These are phyloP conservation scores for Chondrostereum purpureum DNA, from an alignment of 1,284 basidiomycete genomes.

Conservation along the genomic window DNA sequence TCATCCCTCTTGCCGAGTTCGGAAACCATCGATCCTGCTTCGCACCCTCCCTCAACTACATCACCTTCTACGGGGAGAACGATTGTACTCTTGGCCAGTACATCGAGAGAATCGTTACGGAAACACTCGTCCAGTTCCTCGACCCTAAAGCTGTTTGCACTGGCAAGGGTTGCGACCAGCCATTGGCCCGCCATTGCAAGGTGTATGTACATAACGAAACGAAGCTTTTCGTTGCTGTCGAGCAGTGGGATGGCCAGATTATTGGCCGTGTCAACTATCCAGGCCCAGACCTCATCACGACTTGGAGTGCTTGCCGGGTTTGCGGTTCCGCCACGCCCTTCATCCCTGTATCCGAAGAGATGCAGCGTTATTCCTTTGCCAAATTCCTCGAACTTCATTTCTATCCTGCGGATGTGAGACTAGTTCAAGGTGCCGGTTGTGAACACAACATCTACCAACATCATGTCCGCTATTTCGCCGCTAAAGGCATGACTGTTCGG, in stretches of 20 bases:
- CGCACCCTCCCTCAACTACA: conserved; percentile 62
- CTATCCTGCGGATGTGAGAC: conserved; percentile 79
- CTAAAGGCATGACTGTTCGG: conserved; percentile 78
- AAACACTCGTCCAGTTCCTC: conserved; percentile 61
- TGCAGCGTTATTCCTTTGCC: conserved; percentile 89
- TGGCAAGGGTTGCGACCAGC: conserved; percentile 79
- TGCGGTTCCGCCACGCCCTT: conserved; percentile 83
- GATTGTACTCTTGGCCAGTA: conserved; percentile 92
- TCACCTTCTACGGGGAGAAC: conserved; percentile 89
- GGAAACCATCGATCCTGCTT: conserved; percentile 63
- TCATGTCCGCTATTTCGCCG: conserved; percentile 90
- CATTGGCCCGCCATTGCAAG: conserved; percentile 79
- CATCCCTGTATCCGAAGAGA: conserved; percentile 87
- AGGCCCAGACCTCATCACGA: conserved; percentile 74
- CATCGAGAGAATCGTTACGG: conserved; percentile 75
- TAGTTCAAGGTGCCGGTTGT: conserved; percentile 81
- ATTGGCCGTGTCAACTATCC: conserved; percentile 47
- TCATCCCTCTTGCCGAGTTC: conserved; percentile 64
- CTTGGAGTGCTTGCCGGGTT: conserved; percentile 87
- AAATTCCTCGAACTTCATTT: conserved; percentile 92
- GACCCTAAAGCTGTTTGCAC: conserved; percentile 74
- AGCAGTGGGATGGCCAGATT: conserved; percentile 80
- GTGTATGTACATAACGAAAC: conserved; percentile 88
- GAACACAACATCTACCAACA: conserved; percentile 93
- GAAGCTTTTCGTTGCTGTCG: conserved; percentile 78